A percentile compares a stretch with the other conserved stretches of the same genome.
Conservation (phyloP, 2,329 filamentous ascomycete genomes). For the Xylaria digitata region DNA sequence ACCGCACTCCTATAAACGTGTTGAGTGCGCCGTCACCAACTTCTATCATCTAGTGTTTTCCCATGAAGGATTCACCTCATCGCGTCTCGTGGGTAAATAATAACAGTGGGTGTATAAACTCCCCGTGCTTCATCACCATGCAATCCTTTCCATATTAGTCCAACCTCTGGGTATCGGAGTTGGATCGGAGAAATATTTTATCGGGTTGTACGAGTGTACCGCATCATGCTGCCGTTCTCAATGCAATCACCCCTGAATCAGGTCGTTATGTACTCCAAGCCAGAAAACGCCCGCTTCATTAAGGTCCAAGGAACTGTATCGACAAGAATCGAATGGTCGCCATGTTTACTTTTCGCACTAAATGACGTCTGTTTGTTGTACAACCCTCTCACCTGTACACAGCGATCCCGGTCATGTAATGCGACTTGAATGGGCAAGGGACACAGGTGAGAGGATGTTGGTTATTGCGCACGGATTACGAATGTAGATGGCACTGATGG, state of each 20-base stretch:
- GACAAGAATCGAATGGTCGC: slow-evolving; percentile 32
- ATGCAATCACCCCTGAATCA: slow-evolving; percentile 35
- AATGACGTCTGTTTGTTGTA: slow-evolving; percentile 28
- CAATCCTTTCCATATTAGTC: slow-evolving; percentile 30
- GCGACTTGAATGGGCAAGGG: slow-evolving; percentile 7
- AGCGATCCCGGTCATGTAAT: neutral
- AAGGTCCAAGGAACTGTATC: slow-evolving; percentile 39
- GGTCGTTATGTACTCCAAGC: slow-evolving; percentile 38
- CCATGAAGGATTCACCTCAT: neutral
- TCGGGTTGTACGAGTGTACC: slow-evolving; percentile 27
- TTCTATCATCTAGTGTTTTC: slow-evolving; percentile 24
- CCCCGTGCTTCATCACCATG: slow-evolving; percentile 19
- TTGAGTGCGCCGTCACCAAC: slow-evolving; percentile 14
- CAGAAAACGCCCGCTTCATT: slow-evolving; percentile 40
- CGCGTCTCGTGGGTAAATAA: neutral
- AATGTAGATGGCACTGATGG: neutral
- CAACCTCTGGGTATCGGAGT: slow-evolving; percentile 23
- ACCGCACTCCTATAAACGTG: slow-evolving; percentile 5
- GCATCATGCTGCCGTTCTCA: slow-evolving; percentile 30
- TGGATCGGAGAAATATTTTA: slow-evolving; percentile 15
- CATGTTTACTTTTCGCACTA: slow-evolving; percentile 14
- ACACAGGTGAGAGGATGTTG: slow-evolving; percentile 7
- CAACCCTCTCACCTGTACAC: slow-evolving; percentile 22
- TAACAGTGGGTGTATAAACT: slow-evolving; percentile 1
- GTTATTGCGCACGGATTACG: slow-evolving; percentile 2